These are phyloP conservation scores for Boletus rufocinnamomeus DNA, from an alignment of 768 basidiomycete species.

Conservation along the genomic window DNA sequence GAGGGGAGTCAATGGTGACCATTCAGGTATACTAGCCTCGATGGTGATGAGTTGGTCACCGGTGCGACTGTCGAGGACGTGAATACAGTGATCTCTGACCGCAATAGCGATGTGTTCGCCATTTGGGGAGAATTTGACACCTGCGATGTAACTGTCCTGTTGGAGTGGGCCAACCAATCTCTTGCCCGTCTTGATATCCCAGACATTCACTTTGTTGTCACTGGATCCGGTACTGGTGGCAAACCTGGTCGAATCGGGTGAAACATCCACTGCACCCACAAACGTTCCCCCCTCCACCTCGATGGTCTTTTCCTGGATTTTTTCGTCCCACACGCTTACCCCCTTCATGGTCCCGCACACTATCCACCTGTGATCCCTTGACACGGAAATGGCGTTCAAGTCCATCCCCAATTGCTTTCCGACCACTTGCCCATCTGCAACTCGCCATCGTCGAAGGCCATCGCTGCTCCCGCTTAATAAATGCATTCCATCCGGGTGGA, in stretches of 20 bases:
- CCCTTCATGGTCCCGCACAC: not conserved
- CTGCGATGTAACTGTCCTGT: not conserved
- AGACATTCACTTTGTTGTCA: not conserved
- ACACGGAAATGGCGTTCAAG: not conserved
- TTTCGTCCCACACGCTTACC: not conserved
- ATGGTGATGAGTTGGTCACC: conserved; percentile 4
- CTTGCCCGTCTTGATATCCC: not conserved
- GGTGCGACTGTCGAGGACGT: not conserved
- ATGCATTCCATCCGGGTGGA: not conserved
- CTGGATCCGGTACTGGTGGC: not conserved
- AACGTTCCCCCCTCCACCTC: not conserved
- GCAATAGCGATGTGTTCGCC: not conserved
- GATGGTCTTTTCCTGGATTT: not conserved
- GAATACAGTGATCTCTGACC: not conserved
- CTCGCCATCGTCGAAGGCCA: not conserved
- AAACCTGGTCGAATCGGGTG: not conserved
- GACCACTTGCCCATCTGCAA: not conserved
- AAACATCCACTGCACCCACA: not conserved
- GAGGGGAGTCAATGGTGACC: not conserved
- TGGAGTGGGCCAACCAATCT: not conserved
- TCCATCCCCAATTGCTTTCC: not conserved
- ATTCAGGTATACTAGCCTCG: fast-evolving
- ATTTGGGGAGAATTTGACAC: conserved; percentile 4
- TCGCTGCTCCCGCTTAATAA: not conserved
- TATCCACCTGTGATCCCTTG: not conserved